Base-by-base conservation (phyloP, 345 rosid species). In the Brassica nigra region DNA sequence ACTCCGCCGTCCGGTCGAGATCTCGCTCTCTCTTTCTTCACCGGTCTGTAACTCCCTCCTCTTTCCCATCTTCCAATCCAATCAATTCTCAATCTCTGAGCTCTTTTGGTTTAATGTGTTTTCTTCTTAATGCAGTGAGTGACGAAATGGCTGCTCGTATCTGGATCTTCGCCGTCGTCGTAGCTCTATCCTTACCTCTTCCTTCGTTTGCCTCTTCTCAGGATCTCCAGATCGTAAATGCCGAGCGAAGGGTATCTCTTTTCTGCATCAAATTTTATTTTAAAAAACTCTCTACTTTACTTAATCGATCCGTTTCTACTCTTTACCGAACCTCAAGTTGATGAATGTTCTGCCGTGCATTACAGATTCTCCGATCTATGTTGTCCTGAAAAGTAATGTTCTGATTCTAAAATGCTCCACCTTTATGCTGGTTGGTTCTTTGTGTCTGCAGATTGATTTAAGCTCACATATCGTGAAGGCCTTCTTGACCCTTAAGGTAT, bases 401-500 rank as follows among this genome's bases (percentile, higher is more conserved):
- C 36, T 27, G 49, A 4, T 52, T 20, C 20, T 31, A 7, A 75
- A 52, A 27, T 16, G 16, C 18, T 64, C 5, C 20, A 18, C 61
- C 59, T 71, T 76, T 75, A 69, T 42, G 55, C 36, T 70, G 3
- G 15, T 23, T 83, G 71, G 15, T 23, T 83, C 71, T 71, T 23
- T 78, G 57, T 68, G 44, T 81, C 15, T 83, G 88, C 97, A 95
- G 99, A 93, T 95, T 78, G 99, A 96, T 87, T 83, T 93, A 86
- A 86, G 83, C 79, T 88, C 97, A 0, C 99, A 96, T 69, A 91
- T 96, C 76, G 86, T 93, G 52, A 92, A 85, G 83, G 89, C 88
- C 76, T 96, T 83, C 87, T 83, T 93, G 86, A 96, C 94, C 76
- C 67, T 96, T 77, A 93, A 92, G 99, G 99, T 93, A 90, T 52